Evolutionary conservation across 148 eudicot genomes (phyloP).

Genomic region (Rhododendron simsii): DNA sequence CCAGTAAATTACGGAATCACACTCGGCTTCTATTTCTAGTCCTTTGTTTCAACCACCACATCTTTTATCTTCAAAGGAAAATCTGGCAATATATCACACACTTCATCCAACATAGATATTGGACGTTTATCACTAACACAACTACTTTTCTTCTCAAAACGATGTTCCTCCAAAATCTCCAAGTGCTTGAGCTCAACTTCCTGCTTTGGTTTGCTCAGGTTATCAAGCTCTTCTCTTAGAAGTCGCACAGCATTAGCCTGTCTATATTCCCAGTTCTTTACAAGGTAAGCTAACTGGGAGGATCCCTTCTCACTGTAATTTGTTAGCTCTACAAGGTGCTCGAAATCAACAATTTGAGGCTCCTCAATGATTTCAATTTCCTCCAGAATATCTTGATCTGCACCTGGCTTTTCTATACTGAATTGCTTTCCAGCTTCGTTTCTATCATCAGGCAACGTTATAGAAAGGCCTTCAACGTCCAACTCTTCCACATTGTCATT

Average conservation of each 20-base stretch:
- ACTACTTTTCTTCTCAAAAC: slow-evolving; percentile 48
- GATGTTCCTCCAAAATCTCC: slow-evolving; percentile 73
- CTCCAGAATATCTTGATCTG: slow-evolving; percentile 62
- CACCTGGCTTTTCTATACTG: slow-evolving; percentile 60
- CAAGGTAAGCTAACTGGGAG: slow-evolving; percentile 56
- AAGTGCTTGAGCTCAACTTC: slow-evolving; percentile 61
- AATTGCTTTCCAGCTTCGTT: slow-evolving; percentile 69
- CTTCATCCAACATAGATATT: slow-evolving; percentile 57
- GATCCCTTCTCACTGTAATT: slow-evolving; percentile 71
- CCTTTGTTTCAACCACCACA: slow-evolving; percentile 39
- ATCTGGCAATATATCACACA: slow-evolving; percentile 43
- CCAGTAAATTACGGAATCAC: slow-evolving; percentile 69
- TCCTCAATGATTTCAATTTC: slow-evolving; percentile 48
- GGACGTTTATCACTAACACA: slow-evolving; percentile 51
- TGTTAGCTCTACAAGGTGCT: slow-evolving; percentile 56
- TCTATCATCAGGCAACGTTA: slow-evolving; percentile 87
- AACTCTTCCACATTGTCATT: slow-evolving; percentile 43
- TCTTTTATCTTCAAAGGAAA: slow-evolving; percentile 42
- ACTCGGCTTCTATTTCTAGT: slow-evolving; percentile 61
- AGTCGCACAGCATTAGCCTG: slow-evolving; percentile 80
- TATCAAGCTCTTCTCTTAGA: slow-evolving; percentile 68
- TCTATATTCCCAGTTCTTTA: slow-evolving; percentile 77
- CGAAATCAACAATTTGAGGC: slow-evolving; percentile 52
- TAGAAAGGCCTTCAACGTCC: slow-evolving; percentile 55
- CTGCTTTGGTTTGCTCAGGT: slow-evolving; percentile 60